Evolutionary conservation across 345 rosid genomes (phyloP).

Genomic region (Hibiscus tridactylites): DNA sequence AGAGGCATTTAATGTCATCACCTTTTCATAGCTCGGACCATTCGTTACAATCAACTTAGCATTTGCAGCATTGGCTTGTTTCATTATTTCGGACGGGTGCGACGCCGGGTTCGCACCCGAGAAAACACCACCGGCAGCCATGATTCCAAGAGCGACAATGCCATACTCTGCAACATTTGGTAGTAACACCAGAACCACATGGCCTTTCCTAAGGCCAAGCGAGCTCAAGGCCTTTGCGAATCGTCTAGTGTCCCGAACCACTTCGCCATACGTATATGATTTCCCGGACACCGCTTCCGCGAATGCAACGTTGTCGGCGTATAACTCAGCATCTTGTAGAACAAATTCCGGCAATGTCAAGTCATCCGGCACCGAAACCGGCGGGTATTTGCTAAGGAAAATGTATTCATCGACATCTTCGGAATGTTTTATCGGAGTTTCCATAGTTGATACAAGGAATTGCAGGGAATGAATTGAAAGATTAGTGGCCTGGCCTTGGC

Average conservation of each 20-base stretch:
- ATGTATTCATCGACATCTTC: conserved; percentile 25
- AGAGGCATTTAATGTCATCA: conserved; percentile 7
- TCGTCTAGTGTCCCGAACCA: conserved; percentile 56
- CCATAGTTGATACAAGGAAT: not conserved
- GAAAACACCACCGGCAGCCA: conserved; percentile 88
- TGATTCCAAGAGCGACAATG: conserved; percentile 71
- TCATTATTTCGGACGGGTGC: conserved; percentile 65
- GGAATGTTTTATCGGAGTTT: not conserved
- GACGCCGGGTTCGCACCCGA: conserved; percentile 86
- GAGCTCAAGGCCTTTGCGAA: conserved; percentile 72
- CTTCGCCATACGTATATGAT: conserved; percentile 56
- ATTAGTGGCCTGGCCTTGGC: not conserved
- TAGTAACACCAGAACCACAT: conserved; percentile 72
- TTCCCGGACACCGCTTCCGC: conserved; percentile 74
- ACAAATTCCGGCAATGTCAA: conserved; percentile 75
- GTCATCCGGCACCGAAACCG: conserved; percentile 55
- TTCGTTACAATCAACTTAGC: conserved; percentile 76
- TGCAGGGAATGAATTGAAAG: not conserved
- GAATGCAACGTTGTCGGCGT: conserved; percentile 66
- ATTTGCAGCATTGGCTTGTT: conserved; percentile 69
- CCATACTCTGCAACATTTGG: conserved; percentile 88
- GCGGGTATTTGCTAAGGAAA: conserved; percentile 54
- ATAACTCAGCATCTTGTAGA: conserved; percentile 64
- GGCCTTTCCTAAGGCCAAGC: conserved; percentile 74
- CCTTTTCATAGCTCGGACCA: conserved; percentile 62